Conservation (phyloP, 169 alveolate species). For the Pseudocohnilembus persalinus region DNA sequence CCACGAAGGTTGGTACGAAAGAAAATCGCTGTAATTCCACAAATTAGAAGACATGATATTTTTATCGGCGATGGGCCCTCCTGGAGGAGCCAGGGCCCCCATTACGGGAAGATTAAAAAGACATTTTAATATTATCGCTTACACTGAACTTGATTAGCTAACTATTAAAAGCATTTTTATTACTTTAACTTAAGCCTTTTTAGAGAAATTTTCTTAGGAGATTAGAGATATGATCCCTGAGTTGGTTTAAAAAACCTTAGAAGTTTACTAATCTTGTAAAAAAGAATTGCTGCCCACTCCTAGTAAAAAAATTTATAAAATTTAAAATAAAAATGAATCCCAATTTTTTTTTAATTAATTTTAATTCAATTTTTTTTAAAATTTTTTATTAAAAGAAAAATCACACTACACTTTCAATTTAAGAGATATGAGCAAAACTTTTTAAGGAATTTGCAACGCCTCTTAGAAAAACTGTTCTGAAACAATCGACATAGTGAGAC, state of each 20-base stretch:
- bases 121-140: slow-evolving; percentile 88
- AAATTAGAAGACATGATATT: slow-evolving; percentile 83
- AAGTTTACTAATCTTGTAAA: slow-evolving; percentile 78
- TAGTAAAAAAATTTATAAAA: slow-evolving; percentile 49
- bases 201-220: slow-evolving; percentile 67
- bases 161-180: slow-evolving; percentile 83
- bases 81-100: slow-evolving; percentile 92
- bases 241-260: slow-evolving; percentile 74
- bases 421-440: slow-evolving; percentile 92
- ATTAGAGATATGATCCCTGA: slow-evolving; percentile 61
- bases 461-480: slow-evolving; percentile 66
- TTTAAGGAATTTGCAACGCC: slow-evolving; percentile 90
- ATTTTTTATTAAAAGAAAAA: slow-evolving; percentile 55
- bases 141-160: slow-evolving; percentile 83
- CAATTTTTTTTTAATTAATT: too few relatives aligned
- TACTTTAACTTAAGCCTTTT: slow-evolving; percentile 79
- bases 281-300: slow-evolving; percentile 92
- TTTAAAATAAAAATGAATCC: slow-evolving; percentile 55
- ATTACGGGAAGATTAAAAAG: slow-evolving; percentile 87
- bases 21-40: slow-evolving; percentile 84
- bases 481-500: slow-evolving; percentile 68
- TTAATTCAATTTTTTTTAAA: too few relatives aligned
- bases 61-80: slow-evolving; percentile 93
- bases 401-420: slow-evolving; percentile 93
- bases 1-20: slow-evolving; percentile 92